Evolutionary conservation across 2,329 filamentous ascomycete genomes (phyloP), one percentile per base, ranked within the genome.

Genomic region (Ceratocystis huliohia): DNA sequence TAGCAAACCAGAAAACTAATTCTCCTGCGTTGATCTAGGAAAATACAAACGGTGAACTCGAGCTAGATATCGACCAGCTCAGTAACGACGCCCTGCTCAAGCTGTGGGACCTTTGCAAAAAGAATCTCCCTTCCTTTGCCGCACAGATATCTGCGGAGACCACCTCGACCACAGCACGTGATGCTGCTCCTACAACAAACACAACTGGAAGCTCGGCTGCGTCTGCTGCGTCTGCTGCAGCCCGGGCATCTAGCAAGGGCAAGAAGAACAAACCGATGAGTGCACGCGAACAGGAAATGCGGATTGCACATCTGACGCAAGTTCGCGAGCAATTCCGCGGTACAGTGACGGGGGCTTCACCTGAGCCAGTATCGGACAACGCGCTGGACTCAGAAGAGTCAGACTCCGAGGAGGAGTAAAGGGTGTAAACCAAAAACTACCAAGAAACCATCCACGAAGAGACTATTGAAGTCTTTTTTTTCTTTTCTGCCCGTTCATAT

Each of bases 261-360:
- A 86, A 85, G 77, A 88, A 88, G 79, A 88, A 89, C 74, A 89
- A 89, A 78, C 86, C 86, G 1, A 89, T 89, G 86, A 86, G 82
- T 73, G 87, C 86, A 69, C 77, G 78, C 25, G 86, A 89, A 74
- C 86, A 89, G 73, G 85, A 88, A 71, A 80, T 81, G 30, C 83
- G 82, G 66, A 88, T 89, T 70, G 78, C 80, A 33, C 78, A 82
- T 71, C 78, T 89, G 61, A 80, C 82, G 70, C 79, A 80, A 68
- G 79, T 84, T 68, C 75, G 83, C 48, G 77, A 77, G 53, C 69
- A 70, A 50, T 70, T 70, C 66, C 69, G 68, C n/a, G 57, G 66
- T 17, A 61, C 65, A 17, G 46, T 63, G 33, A 56, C 63, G 7
- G 64, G 66, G 17, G 69, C 66, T 22, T 69, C 69, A 10, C 69